Conservation (phyloP, 78 protist species). For the Dictyostelium capitatum region DNA sequence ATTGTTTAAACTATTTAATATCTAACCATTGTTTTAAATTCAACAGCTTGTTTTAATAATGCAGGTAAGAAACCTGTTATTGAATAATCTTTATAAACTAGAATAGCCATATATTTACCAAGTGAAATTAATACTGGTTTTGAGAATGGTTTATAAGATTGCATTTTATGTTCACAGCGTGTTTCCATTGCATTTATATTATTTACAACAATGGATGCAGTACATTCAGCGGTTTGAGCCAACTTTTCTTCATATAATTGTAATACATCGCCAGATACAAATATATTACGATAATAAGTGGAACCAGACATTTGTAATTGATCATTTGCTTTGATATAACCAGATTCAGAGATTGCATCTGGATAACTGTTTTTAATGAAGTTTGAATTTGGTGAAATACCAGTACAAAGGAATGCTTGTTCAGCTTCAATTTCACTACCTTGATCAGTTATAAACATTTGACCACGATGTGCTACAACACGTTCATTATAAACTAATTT, state of each 20-base stretch:
- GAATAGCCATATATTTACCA: slow-evolving; percentile 66
- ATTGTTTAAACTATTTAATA: slow-evolving; percentile 17
- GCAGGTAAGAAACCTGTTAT: slow-evolving; percentile 78
- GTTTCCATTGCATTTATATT: slow-evolving; percentile 60
- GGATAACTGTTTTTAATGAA: slow-evolving; percentile 44
- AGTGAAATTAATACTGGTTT: slow-evolving; percentile 68
- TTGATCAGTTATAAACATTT: slow-evolving; percentile 68
- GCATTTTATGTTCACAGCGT: slow-evolving; percentile 26
- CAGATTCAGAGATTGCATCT: slow-evolving; percentile 62
- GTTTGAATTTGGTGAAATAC: slow-evolving; percentile 71
- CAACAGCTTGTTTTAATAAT: slow-evolving; percentile 52
- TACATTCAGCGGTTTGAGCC: slow-evolving; percentile 69
- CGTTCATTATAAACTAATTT: slow-evolving; percentile 65
- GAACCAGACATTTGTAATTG: slow-evolving; percentile 75
- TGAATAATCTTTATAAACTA: slow-evolving; percentile 59
- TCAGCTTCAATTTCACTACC: slow-evolving; percentile 78
- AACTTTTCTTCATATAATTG: slow-evolving; percentile 71
- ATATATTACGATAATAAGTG: slow-evolving; percentile 48
- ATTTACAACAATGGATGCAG: slow-evolving; percentile 54
- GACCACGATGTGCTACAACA: slow-evolving; percentile 60
- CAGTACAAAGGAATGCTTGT: slow-evolving; percentile 81
- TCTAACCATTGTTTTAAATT: slow-evolving; percentile 75
- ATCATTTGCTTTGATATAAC: slow-evolving; percentile 61
- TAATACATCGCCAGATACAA: slow-evolving; percentile 80
- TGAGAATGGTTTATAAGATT: slow-evolving; percentile 24